Percentiles rank a stretch among this genome's conserved stretches.
phyloP scores from a whole-genome alignment of 306 rosid genomes.

The Dalbergia oliveri region DNA sequence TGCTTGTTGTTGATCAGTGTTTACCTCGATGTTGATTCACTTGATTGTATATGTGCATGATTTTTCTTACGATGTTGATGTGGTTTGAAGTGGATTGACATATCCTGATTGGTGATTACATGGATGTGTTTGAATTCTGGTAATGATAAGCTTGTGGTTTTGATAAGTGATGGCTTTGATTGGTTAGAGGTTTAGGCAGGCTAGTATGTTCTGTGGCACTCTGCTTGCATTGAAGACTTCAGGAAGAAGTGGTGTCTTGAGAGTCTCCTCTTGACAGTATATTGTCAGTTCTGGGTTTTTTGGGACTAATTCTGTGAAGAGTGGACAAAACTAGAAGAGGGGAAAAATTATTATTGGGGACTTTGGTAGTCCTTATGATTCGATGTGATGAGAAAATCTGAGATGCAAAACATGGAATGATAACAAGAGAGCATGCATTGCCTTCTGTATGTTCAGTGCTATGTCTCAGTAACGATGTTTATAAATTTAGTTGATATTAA shows the following conservation, averaged over 20 bases:
- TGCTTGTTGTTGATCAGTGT: background rate
- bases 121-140: background rate
- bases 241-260: background rate
- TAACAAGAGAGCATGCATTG: background rate
- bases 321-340: conserved; percentile 1
- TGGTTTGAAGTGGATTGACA: background rate
- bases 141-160: conserved; percentile 16
- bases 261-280: conserved; percentile 1
- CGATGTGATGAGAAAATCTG: background rate
- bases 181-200: background rate
- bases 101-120: conserved; percentile 22
- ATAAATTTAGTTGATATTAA: background rate
- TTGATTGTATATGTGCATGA: background rate
- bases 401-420: conserved; percentile 30
- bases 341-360: background rate
- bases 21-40: conserved; percentile 4
- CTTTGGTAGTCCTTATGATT: background rate
- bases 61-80: background rate
- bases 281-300: background rate
- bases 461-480: background rate
- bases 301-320: background rate
- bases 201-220: background rate
- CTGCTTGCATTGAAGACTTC: background rate
- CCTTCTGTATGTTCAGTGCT: background rate
- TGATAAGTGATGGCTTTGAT: conserved; percentile 1